phyloP scores from a whole-genome alignment of 2,329 filamentous ascomycete genomes.

The Venturia nashicola region DNA sequence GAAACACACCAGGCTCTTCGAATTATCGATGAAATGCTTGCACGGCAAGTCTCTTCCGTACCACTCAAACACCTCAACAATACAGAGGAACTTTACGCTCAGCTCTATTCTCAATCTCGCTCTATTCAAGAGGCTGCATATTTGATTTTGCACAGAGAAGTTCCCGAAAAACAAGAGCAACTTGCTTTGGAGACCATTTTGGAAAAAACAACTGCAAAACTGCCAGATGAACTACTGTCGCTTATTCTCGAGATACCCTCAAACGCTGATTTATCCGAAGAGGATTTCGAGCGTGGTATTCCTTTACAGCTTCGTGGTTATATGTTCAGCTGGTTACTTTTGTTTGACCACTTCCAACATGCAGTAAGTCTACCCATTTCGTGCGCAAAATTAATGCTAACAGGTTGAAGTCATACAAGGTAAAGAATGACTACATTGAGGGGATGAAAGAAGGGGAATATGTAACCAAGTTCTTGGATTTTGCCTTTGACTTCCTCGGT shows the following conservation, averaged over 20 bases:
- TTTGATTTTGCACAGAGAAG: conserved; percentile 63
- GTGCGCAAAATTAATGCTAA: conserved; percentile 16
- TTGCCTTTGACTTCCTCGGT: conserved; percentile 75
- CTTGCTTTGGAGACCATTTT: conserved; percentile 65
- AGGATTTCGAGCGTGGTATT: conserved; percentile 51
- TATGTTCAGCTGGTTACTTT: conserved; percentile 75
- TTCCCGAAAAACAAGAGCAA: conserved; percentile 68
- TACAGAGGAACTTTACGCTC: conserved; percentile 54
- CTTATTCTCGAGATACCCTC: conserved; percentile 69
- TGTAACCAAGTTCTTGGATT: conserved; percentile 57
- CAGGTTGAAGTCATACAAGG: conserved; percentile 51
- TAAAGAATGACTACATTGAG: conserved; percentile 69
- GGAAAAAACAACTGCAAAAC: conserved; percentile 56
- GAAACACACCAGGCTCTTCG: conserved; percentile 53
- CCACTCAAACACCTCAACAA: conserved; percentile 43
- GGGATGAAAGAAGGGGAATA: conserved; percentile 65
- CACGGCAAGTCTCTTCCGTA: conserved; percentile 54
- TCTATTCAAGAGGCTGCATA: conserved; percentile 73
- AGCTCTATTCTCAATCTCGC: conserved; percentile 64
- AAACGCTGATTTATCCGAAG: conserved; percentile 52
- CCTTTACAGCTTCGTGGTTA: conserved; percentile 65
- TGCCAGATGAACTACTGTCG: conserved; percentile 78
- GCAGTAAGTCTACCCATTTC: conserved; percentile 34
- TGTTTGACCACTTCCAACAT: conserved; percentile 73
- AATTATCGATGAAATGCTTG: conserved; percentile 64